Evolutionary conservation across 495 filamentous ascomycete species (phyloP), one percentile per base, ranked within the genome.

Genomic region (Aspergillus indologenus): DNA sequence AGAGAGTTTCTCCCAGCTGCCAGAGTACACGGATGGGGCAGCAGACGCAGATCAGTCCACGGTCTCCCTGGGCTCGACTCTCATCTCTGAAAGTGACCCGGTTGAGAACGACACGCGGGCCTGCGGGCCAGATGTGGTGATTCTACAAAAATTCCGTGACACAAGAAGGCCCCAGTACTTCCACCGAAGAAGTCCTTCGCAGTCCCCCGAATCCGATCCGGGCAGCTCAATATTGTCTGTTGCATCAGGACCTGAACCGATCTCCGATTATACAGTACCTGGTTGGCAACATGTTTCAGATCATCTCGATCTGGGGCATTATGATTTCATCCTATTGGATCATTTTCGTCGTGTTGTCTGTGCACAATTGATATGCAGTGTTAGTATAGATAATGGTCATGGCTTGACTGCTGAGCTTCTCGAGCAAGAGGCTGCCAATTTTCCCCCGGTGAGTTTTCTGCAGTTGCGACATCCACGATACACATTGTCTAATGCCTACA

Each of bases 1-100:
- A 7, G 73, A 75, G 31, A 86, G 81, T 65, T 86, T 87, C 61
- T 68, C 75, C 17, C 61, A 71, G 8, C 66, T 83, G 17, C 80
- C 82, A 18, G 82, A 85, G 58, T 85, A 85, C 67, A 64, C 68
- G 48, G 72, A 75, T 18, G 71, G 72, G 18, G 20, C 50, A 1
- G 40, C 55, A 0, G 71, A 77, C 52, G 62, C 48, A 43, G 12
- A 56, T 18, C 20, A 46, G 61, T 43, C 56, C 20, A 34, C 45
- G 42, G 18, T 52, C 61, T 21, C 51, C 59, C 62, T 26, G 47
- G 62, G 15, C 49, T 63, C 5, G 52, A 50, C 20, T 56, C 45
- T 24, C 61, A 68, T 17, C 12, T 40, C 34, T 40, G 59, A 60
- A 26, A 57, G 53, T 54, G 66, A 60, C 40, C 75, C 67, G 0